These are phyloP conservation scores for Paramyrothecium sp. DNA, from an alignment of 2,329 filamentous ascomycete genomes.

Conservation along the genomic window DNA sequence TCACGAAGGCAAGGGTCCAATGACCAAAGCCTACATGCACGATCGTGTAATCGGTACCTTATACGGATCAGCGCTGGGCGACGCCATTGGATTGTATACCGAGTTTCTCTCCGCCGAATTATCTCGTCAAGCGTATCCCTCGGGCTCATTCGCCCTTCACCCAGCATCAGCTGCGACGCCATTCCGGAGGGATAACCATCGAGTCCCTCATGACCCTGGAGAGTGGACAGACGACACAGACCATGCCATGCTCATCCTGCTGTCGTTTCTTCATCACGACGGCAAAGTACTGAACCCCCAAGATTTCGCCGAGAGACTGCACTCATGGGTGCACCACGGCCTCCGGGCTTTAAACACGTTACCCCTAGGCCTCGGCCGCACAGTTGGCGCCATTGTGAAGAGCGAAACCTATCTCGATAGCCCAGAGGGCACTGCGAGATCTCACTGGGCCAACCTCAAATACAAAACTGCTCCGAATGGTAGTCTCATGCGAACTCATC, in stretches of 20 bases:
- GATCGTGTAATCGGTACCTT: slow-evolving; percentile 43
- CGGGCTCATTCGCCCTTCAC: slow-evolving; percentile 36
- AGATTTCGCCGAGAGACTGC: slow-evolving; percentile 44
- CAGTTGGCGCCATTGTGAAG: slow-evolving; percentile 43
- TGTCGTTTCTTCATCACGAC: slow-evolving; percentile 45
- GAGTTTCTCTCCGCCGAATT: slow-evolving; percentile 42
- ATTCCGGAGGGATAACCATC: slow-evolving; percentile 42
- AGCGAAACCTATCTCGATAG: slow-evolving; percentile 34
- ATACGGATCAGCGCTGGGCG: slow-evolving; percentile 50
- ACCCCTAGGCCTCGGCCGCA: slow-evolving; percentile 45
- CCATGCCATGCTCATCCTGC: slow-evolving; percentile 46
- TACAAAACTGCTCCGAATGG: slow-evolving; percentile 47
- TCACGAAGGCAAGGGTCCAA: slow-evolving; percentile 8
- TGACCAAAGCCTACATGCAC: slow-evolving; percentile 22
- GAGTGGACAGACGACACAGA: slow-evolving; percentile 57
- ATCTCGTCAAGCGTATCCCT: slow-evolving; percentile 33
- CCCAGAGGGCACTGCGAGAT: slow-evolving; percentile 36
- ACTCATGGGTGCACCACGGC: slow-evolving; percentile 46
- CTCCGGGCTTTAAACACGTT: slow-evolving; percentile 43
- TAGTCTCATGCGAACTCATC: slow-evolving; percentile 52
- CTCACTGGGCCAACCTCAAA: slow-evolving; percentile 37
- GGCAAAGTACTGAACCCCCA: slow-evolving; percentile 31
- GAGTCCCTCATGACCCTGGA: slow-evolving; percentile 36
- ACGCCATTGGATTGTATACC: slow-evolving; percentile 54
- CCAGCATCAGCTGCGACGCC: slow-evolving; percentile 34